Evolutionary conservation across 2,329 filamentous ascomycete species (phyloP), one percentile per base, ranked within the genome.

Genomic region (Fonsecaea monophora): DNA sequence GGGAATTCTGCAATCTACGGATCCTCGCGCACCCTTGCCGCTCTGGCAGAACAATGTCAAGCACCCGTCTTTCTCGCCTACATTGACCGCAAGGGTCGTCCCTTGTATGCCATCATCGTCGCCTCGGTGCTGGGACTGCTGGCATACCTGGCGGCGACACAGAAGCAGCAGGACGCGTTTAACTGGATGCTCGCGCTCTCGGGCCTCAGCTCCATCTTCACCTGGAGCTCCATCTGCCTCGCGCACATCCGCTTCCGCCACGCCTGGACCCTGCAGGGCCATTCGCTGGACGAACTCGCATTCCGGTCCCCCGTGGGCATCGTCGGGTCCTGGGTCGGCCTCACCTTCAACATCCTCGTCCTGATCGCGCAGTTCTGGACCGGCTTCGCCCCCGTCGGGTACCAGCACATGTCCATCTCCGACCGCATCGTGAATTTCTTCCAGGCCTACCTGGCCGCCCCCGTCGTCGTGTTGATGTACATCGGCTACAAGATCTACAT

Each of bases 401-500:
- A 68, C 30, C 63, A 64, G 4, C 50, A 70, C 10, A 71, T 71
- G 58, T 62, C 62, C 7, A 56, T 70, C 12, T 55, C 35, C 5
- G 68, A 71, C 18, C 50, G 68, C 38, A 71, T 72, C 2, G 59
- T 72, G 48, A 73, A 72, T 42, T 77, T 76, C 64, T 77, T 77
- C 66, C 73, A 76, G 66, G 71, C 71, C 7, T 77, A 76, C 58
- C 70, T 77, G 15, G 74, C 75, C 18, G 70, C 71, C 8, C 75
- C 75, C 4, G 62, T 77, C 37, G 74, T 77, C 13, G 25, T 74
- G 2, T 37, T 75, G 18, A 83, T 90, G 77, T 96, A 91, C 77
- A 53, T 92, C 10, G 82, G 78, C 0, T 94, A 96, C 79, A 96
- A 96, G 80, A 15, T 95, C 38, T 90, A 83, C 78, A 91, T 87